phyloP scores from a whole-genome alignment of 306 rosid species.

The Vigna hirtella region DNA sequence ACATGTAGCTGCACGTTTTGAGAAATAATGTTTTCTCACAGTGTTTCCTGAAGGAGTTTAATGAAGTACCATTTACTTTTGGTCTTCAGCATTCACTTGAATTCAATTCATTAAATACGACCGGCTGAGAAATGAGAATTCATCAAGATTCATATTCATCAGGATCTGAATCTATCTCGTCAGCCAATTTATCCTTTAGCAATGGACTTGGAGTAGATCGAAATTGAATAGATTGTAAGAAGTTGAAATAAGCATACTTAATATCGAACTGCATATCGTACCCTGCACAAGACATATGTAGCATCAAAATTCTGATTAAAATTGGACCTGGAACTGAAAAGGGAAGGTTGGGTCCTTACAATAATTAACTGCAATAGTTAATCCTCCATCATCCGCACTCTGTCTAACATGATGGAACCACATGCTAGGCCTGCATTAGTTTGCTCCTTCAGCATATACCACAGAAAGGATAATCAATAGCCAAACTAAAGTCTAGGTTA shows the following conservation, averaged over 20 bases:
- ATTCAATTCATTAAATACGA: slow-evolving; percentile 22
- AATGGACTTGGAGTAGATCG: slow-evolving; percentile 25
- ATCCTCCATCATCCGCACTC: slow-evolving; percentile 61
- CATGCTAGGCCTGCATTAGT: slow-evolving; percentile 83
- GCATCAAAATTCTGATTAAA: slow-evolving; percentile 35
- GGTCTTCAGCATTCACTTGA: slow-evolving; percentile 15
- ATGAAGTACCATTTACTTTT: neutral
- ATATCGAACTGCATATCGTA: slow-evolving; percentile 90
- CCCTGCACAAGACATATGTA: slow-evolving; percentile 64
- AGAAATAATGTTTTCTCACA: slow-evolving; percentile 25
- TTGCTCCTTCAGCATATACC: slow-evolving; percentile 35
- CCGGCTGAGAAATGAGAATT: slow-evolving; percentile 32
- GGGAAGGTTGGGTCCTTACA: slow-evolving; percentile 56
- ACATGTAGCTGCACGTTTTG: slow-evolving; percentile 21
- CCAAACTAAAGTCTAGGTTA: neutral
- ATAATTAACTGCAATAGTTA: slow-evolving; percentile 76
- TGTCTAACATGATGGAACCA: slow-evolving; percentile 95
- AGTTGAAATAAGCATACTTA: slow-evolving; percentile 83
- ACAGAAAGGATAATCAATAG: neutral
- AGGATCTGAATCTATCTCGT: slow-evolving; percentile 48
- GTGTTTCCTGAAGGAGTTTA: slow-evolving; percentile 16
- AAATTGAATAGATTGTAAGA: slow-evolving; percentile 66
- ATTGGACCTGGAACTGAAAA: neutral
- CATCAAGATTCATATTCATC: slow-evolving; percentile 33
- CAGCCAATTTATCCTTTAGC: slow-evolving; percentile 16